Evolutionary conservation across 768 basidiomycete genomes (phyloP).

Genomic region (Neoboletus magnificus): DNA sequence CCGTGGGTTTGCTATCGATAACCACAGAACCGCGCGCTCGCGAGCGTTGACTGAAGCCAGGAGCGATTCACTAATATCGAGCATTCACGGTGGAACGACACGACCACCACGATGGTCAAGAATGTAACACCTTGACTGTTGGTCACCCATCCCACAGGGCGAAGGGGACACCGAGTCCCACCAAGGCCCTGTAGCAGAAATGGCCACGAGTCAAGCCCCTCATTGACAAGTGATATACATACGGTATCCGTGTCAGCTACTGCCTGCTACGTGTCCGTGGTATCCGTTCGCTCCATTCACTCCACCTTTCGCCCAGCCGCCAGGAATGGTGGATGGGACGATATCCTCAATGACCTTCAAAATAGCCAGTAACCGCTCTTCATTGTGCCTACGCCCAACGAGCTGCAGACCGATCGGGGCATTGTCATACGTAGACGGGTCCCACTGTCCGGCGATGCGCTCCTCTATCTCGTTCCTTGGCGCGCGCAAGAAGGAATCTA

Average conservation of each 20-base stretch:
- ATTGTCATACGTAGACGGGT: slow-evolving; percentile 40
- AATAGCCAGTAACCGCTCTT: slow-evolving; percentile 47
- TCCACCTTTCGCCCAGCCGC: slow-evolving; percentile 1
- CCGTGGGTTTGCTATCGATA: background rate
- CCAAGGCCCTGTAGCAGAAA: slow-evolving; percentile 7
- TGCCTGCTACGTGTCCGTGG: background rate
- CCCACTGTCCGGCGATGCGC: slow-evolving; percentile 39
- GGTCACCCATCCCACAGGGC: slow-evolving; percentile 13
- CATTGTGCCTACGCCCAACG: slow-evolving; percentile 48
- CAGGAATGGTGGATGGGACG: slow-evolving; percentile 16
- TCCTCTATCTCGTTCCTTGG: slow-evolving; percentile 38
- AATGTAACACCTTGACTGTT: background rate
- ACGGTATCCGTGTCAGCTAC: background rate
- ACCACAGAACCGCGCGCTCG: background rate
- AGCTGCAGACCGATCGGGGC: slow-evolving; percentile 48
- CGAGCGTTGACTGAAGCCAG: background rate
- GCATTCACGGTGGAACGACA: background rate
- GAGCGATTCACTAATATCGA: background rate
- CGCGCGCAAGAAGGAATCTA: slow-evolving; percentile 11
- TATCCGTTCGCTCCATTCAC: slow-evolving; percentile 14
- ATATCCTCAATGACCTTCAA: slow-evolving; percentile 38
- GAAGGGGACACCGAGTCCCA: background rate
- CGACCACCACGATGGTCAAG: background rate
- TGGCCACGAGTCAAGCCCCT: slow-evolving; percentile 10
- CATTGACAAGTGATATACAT: slow-evolving; percentile 5